A percentile compares a stretch with the other conserved stretches of the same genome.
phyloP scores from a whole-genome alignment of 176 grass and related monocot genomes.

The Hyparrhenia diplandra region DNA sequence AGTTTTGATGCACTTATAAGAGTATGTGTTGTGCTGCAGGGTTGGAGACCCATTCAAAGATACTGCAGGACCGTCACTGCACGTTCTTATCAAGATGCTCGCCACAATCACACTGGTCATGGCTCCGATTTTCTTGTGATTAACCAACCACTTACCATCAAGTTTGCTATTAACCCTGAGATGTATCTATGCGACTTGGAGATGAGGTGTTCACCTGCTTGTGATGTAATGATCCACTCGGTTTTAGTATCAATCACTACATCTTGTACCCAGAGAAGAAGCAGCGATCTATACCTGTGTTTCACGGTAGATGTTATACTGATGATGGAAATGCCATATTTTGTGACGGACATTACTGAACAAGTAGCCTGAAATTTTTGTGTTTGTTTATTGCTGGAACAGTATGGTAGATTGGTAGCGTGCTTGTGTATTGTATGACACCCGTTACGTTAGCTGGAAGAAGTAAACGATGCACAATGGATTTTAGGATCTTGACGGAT shows the following conservation, averaged over 20 bases:
- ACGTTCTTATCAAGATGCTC: slow-evolving; percentile 99
- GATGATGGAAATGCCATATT: background rate
- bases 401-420: background rate
- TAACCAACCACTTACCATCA: slow-evolving; percentile 7
- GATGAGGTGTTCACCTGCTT: slow-evolving; percentile 31
- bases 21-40: slow-evolving; percentile 39
- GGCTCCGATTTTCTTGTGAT: slow-evolving; percentile 95
- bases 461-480: background rate
- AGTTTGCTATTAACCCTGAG: slow-evolving; percentile 22
- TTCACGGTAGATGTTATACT: background rate
- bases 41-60: slow-evolving; percentile 99
- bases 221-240: slow-evolving; percentile 19
- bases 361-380: background rate
- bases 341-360: background rate
- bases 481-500: background rate
- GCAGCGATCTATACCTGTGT: background rate
- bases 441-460: background rate
- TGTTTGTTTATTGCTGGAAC: background rate
- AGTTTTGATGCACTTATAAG: background rate
- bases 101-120: slow-evolving; percentile 95
- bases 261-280: background rate
- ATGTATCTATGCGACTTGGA: slow-evolving; percentile 3
- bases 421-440: no score
- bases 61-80: slow-evolving; percentile 81
- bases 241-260: background rate